Base-by-base conservation (phyloP, 352 stramenopile species). In the Globisporangium acanthophoron region DNA sequence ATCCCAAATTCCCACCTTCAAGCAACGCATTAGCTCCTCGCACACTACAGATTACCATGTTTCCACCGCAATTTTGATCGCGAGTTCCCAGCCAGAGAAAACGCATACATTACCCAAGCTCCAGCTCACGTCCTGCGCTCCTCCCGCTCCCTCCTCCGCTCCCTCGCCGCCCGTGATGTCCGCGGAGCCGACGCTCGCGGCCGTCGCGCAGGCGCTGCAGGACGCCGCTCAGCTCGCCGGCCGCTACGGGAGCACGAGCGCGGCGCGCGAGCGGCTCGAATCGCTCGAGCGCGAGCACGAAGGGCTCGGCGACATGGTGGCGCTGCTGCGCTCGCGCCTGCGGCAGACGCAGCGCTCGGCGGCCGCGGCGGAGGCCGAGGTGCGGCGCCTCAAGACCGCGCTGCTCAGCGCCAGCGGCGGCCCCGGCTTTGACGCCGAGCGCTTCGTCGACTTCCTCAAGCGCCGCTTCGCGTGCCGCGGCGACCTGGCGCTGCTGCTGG, bases 211-310 rank as follows among this genome's bases (percentile, higher is more conserved):
- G 27, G 52, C 71, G 47, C 51, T 75, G 52, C 64, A 63, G 46
- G 70, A 78, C 53, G 67, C 69, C n/a, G 70, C 73, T 54, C 59
- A 65, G 56, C 66, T 78, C 35, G 59, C 66, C 29, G 54, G 54
- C 16, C 62, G 50, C 40, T 79, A 76, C 47, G 71, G 71, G 3
- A 72, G 67, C 41, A 74, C 66, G 39, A 40, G 50, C 3, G 65
- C 65, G 0, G 71, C 71, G 39, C 64, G 61, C 45, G 57, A 61
- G 37, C 62, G 58, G 0, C 59, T 79, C 18, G 65, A 68, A 15
- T 54, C 61, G 59, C 71, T 76, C 33, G 68, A 69, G 54, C 67
- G 46, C 51, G 61, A 62, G 52, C 57, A 70, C 46, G 54, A 53
- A 24, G 58, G 62, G 13, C 57, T 65, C 8, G 62, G 58, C 33